Evolutionary conservation across 768 basidiomycete species (phyloP), one percentile per base, ranked within the genome.

Genomic region (Auricularia sp.): DNA sequence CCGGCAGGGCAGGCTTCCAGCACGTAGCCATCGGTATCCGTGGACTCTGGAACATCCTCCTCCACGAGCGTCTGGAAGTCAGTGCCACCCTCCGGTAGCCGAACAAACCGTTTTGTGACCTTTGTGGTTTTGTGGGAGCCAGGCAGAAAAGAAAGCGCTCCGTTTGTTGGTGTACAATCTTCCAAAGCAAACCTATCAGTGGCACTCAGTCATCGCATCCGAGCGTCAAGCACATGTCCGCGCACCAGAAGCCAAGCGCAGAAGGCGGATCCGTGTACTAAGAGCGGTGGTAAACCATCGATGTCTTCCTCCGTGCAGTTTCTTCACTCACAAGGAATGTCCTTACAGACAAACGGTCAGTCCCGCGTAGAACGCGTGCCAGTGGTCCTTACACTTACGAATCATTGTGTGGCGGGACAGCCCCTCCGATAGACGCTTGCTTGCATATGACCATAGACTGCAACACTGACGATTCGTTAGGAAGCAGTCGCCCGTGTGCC

Each of bases 391-490:
- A 60, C 72, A 77, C 91, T 73, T 75, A 93, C 86, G 93, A 96
- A 73, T 99, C 97, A 70, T 91, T 94, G 71, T 99, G 97, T 67
- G 89, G 87, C 1, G 87, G 87, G 6, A 98, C 97, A 91, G 61
- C 86, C 2, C 93, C 93, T 1, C 97, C 96, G 33, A 98, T 95
- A 63, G 87, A 80, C 3, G 91, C 86, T 72, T 98, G 94, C 75
- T 98, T 98, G 70, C 88, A 93, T 66, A 98, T 99, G 36, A 96
- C 80, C 94, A 97, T 97, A 2, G 90, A 92, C 71, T 96, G 93
- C 36, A 95, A 77, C 2, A 91, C 94, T 89, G 68, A 36, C 6
- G 36, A 63, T 14, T 23, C 36, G 23, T n/a, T 10, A 34, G 43
- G 29, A 42, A 53, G 47, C 29, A 29, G 29, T 36, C n/a, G 60